Base-by-base conservation (phyloP, 306 rosid species). In the Corylus avellana region DNA sequence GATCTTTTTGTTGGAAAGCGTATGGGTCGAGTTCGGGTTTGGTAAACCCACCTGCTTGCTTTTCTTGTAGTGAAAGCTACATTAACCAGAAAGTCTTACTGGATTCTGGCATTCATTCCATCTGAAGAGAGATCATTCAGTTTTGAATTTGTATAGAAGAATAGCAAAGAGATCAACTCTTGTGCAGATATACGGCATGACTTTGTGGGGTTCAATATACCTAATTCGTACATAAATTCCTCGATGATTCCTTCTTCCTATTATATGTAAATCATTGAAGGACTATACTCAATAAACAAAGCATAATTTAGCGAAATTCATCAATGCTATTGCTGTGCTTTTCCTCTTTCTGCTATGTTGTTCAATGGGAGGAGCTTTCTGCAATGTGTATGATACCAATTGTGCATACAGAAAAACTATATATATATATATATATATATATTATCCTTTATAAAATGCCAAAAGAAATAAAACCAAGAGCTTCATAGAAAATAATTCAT, bases 1-100 rank as follows among this genome's bases (percentile, higher is more conserved):
- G 39, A 62, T 85, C 98, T 66, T 84, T 71, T 72, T 92, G 97
- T 75, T 92, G 97, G 98, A 81, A 83, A 85, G 98, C 97, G 72
- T 61, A 86, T 63, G 98, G 98, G 69, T 84, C 82, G 48, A 87
- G 83, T 83, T 76, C 22, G 7, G 95, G 98, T 72, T 51, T 56
- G 18, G 79, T 90, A 59, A 27, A 85, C 64, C 98, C 97, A 70
- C 83, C 91, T 48, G 46, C 88, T 42, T 90, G 95, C 79, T 85
- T 91, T 83, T 64, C 86, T 7, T 61, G 32, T 29, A 63, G 64
- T 57, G 70, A 82, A n/a, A 82, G 63, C 78, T 79, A 85, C 81
- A 81, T 84, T 49, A 76, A 82, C 83, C 85, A 77, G 79, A 84
- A 78, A 73, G 85, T 69, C 42, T 35, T 61, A 83, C 64, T 88